A percentile compares a stretch with the other conserved stretches of the same genome.
phyloP scores from a whole-genome alignment of 2,329 filamentous ascomycete genomes.

The Aaosphaeria pasadenensis region DNA sequence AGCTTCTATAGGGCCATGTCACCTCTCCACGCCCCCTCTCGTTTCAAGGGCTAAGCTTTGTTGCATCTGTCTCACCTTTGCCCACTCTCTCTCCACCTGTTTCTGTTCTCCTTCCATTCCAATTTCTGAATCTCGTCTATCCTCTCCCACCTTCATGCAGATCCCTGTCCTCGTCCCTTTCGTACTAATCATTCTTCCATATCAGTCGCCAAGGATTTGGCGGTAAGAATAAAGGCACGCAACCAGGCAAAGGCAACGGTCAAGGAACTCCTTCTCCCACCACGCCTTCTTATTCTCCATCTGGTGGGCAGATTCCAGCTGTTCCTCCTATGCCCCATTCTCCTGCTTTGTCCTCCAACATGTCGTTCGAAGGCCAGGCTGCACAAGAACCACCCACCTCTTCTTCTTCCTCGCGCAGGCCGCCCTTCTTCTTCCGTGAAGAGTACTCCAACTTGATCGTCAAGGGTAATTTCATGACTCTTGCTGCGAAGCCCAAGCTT shows the following conservation, averaged over 20 bases:
- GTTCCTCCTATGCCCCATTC: constrained; percentile 36
- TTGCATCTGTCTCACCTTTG: constrained; percentile 16
- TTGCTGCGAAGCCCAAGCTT: constrained; percentile 88
- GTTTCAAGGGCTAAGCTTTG: constrained; percentile 17
- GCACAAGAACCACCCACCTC: constrained; percentile 32
- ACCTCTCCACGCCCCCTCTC: no score
- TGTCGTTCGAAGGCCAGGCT: constrained; percentile 65
- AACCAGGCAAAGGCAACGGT: constrained; percentile 34
- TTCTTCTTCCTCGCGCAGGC: constrained; percentile 56
- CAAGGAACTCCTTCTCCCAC: constrained; percentile 35
- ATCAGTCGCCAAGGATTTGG: constrained; percentile 42
- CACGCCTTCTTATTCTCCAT: constrained; percentile 26
- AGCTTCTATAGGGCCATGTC: constrained; percentile 15
- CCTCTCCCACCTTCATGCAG: not conserved
- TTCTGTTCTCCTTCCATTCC: constrained; percentile 5
- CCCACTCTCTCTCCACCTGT: constrained; percentile 1
- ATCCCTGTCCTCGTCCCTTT: constrained; percentile 9
- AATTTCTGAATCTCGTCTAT: not conserved
- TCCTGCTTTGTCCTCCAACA: constrained; percentile 41
- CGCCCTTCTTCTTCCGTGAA: constrained; percentile 72
- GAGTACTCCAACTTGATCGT: constrained; percentile 82
- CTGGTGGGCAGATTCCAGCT: constrained; percentile 28
- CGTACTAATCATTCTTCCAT: constrained; percentile 14
- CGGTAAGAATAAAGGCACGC: constrained; percentile 41
- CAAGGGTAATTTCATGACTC: constrained; percentile 95